Conservation (phyloP, 345 rosid species). For the Gossypium sturtianum region DNA sequence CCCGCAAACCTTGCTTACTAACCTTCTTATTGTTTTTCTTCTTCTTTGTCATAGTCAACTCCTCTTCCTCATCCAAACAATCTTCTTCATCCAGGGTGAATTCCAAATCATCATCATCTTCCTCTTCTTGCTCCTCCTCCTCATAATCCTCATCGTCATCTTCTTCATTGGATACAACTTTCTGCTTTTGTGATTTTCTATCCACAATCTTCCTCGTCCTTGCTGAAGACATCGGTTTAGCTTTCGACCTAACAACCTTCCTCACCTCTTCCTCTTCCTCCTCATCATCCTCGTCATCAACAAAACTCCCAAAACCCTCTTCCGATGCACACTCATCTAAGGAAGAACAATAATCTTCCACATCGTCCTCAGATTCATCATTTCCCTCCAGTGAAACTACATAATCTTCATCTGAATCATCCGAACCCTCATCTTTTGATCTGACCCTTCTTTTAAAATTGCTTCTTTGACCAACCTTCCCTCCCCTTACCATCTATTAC, state of each 20-base stretch:
- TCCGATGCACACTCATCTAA: conserved; percentile 51
- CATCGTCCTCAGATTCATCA: conserved; percentile 56
- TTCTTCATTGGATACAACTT: neutral
- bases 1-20: conserved; percentile 28
- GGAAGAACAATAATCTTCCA: conserved; percentile 46
- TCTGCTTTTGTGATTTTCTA: neutral
- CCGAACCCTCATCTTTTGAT: conserved; percentile 60
- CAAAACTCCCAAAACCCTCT: conserved; percentile 34
- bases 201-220: neutral
- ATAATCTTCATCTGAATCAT: conserved; percentile 95
- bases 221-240: conserved; percentile 12
- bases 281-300: conserved; percentile 2
- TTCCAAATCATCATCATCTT: conserved; percentile 30
- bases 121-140: neutral
- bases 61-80: conserved; percentile 66
- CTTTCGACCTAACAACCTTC: conserved; percentile 37
- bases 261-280: conserved; percentile 25
- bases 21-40: conserved; percentile 32
- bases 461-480: conserved; percentile 43
- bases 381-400: conserved; percentile 68
- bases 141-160: neutral
- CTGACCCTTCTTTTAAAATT: conserved; percentile 40
- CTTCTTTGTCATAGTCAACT: conserved; percentile 26
- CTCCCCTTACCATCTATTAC: conserved; percentile 77
- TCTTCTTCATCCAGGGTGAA: conserved; percentile 62